Base-by-base conservation (phyloP, 352 stramenopile genomes). In the Globisporangium irregulare region DNA sequence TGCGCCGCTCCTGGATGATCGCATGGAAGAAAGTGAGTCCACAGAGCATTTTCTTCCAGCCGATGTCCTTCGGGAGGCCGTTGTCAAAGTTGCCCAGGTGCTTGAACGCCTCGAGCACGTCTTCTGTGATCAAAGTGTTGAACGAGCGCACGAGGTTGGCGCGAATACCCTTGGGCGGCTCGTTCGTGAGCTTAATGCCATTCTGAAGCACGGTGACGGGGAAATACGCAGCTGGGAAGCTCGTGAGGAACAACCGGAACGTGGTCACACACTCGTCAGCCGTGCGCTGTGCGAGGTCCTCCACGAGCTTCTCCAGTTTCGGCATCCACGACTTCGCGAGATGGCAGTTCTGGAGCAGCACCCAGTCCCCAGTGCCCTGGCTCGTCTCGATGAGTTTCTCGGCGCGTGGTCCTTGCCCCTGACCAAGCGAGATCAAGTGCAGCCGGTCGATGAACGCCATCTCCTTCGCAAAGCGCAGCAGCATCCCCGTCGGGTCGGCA, bases 301-400 rank as follows among this genome's bases (percentile, higher is more conserved):
- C 89, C 2, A 98, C 87, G 24, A 98, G 92, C 36, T 89, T 90
- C 71, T 98, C 94, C 14, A 98, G 77, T 22, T 89, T 91, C 1
- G 91, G 90, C 90, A 98, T 97, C 94, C 94, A 98, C 20, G 83
- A 96, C 62, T 98, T 98, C 10, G 94, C 94, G 8, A 98, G 78
- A 69, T 98, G 95, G 70, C 94, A 98, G 62, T 98, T 98, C 60
- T 98, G 94, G 8, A 98, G 73, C 48, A 98, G 64, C 15, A 98
- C 94, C 94, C 94, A 98, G 78, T 98, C 94, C 0, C 93, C 94
- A 0, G 82, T 87, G 5, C 76, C 69, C 22, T 93, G 89, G 25
- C 86, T 92, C 20, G 69, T 81, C 62, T 97, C 84, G 32, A 98
- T 97, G 2, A 98, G 83, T 50, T 91, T 80, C 67, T 98, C 89